phyloP scores from a whole-genome alignment of 768 basidiomycete genomes.

The Kwoniella shandongensis region DNA sequence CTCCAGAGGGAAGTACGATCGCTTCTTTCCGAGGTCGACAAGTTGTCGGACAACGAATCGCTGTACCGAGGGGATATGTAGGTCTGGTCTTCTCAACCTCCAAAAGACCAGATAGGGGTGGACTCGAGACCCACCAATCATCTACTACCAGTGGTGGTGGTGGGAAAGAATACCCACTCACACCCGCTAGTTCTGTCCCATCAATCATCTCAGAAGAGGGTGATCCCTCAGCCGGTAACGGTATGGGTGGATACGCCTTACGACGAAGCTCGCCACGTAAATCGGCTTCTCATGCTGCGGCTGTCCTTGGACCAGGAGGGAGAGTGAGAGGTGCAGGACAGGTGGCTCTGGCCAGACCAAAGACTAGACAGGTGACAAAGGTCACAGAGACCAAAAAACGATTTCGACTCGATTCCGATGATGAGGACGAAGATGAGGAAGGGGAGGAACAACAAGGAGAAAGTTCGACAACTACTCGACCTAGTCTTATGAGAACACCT shows the following conservation, averaged over 20 bases:
- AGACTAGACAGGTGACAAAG: conserved; percentile 8
- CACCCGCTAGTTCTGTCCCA: no score
- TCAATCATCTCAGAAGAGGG: background rate
- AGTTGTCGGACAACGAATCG: conserved; percentile 33
- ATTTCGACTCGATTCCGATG: conserved; percentile 37
- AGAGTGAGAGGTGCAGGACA: conserved; percentile 36
- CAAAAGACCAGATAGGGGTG: conserved; percentile 28
- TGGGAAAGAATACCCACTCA: background rate
- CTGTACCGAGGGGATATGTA: conserved; percentile 34
- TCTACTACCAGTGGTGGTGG: background rate
- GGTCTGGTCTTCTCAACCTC: conserved; percentile 28
- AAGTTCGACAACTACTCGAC: background rate
- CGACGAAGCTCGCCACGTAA: conserved; percentile 22
- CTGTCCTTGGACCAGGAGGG: no score
- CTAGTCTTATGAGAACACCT: conserved; percentile 10
- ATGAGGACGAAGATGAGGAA: conserved; percentile 23
- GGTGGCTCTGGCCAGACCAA: conserved; percentile 36
- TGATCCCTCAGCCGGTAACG: background rate
- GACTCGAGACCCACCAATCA: conserved; percentile 15
- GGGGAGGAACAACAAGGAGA: conserved; percentile 1
- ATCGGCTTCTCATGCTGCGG: background rate
- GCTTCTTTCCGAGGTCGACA: conserved; percentile 42
- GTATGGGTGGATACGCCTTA: background rate
- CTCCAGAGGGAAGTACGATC: background rate
- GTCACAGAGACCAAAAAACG: conserved; percentile 20